Percentiles rank a stretch among this genome's conserved stretches.
Conservation (phyloP, 2,329 filamentous ascomycete species). For the Pseudogymnoascus sp. region DNA sequence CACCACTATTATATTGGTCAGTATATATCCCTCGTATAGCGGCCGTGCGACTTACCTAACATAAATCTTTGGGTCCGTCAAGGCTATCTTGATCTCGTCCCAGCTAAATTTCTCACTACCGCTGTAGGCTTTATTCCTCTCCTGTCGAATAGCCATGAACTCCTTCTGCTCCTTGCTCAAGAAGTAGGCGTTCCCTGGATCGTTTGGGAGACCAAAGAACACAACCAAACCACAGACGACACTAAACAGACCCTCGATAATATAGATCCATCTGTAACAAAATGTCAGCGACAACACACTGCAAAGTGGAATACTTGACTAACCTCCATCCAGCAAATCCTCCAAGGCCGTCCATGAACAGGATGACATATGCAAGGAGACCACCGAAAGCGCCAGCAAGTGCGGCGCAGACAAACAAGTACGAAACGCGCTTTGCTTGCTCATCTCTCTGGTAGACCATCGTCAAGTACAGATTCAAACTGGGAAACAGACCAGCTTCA, state of each 20-base stretch:
- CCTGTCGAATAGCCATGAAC: conserved; percentile 42
- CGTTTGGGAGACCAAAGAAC: conserved; percentile 40
- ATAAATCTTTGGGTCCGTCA: conserved; percentile 38
- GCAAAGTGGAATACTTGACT: not conserved
- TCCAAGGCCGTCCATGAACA: conserved; percentile 11
- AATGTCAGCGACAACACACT: not conserved
- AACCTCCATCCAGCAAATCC: conserved; percentile 7
- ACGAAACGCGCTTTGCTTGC: conserved; percentile 44
- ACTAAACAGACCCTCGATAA: conserved; percentile 41
- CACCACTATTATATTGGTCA: not conserved
- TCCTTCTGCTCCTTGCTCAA: conserved; percentile 39
- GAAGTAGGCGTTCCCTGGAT: conserved; percentile 40
- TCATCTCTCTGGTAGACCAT: conserved; percentile 50
- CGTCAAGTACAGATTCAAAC: conserved; percentile 39
- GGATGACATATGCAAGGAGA: conserved; percentile 11
- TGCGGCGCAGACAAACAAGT: conserved; percentile 35
- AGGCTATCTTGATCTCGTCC: conserved; percentile 40
- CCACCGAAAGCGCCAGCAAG: conserved; percentile 10
- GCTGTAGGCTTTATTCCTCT: conserved; percentile 40
- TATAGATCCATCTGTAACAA: conserved; percentile 29
- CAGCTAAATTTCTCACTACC: conserved; percentile 43
- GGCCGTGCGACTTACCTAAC: not conserved
- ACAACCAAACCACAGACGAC: conserved; percentile 36
- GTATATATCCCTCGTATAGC: not conserved
- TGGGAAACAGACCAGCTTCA: conserved; percentile 24